phyloP scores from a whole-genome alignment of 148 eudicot genomes.

The Pharnaceum exiguum region DNA sequence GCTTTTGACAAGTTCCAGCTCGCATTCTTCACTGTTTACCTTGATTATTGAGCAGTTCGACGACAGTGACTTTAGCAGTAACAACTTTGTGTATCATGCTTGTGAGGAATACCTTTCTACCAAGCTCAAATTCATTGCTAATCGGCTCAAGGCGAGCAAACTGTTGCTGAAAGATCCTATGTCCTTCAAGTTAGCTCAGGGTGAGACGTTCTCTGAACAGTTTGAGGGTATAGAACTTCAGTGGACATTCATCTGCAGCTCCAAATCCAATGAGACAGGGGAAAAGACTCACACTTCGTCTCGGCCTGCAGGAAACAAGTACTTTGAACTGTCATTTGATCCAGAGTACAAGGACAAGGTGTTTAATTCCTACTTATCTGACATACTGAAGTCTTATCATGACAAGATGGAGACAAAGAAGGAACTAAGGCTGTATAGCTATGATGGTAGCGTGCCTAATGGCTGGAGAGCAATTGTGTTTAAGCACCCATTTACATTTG shows the following conservation, averaged over 20 bases:
- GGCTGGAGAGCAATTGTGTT: conserved; percentile 27
- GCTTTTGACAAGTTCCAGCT: conserved; percentile 11
- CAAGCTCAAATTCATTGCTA: conserved; percentile 17
- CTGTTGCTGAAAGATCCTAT: conserved; percentile 9
- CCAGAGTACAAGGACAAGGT: conserved; percentile 21
- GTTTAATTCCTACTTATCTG: conserved; percentile 23
- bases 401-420: conserved; percentile 14
- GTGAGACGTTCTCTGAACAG: conserved; percentile 17
- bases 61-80: conserved; percentile 8
- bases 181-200: conserved; percentile 23
- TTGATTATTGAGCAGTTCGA: conserved; percentile 19
- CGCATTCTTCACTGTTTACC: conserved; percentile 11
- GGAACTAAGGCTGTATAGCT: conserved; percentile 16
- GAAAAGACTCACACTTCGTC: background rate
- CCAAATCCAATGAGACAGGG: background rate
- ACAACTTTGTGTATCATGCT: conserved; percentile 21
- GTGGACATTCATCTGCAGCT: conserved; percentile 15
- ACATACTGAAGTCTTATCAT: conserved; percentile 16
- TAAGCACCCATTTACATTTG: conserved; percentile 35
- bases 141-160: conserved; percentile 24
- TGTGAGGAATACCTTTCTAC: conserved; percentile 23
- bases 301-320: conserved; percentile 8
- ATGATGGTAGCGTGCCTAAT: conserved; percentile 2
- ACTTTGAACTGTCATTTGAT: conserved; percentile 16
- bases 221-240: conserved; percentile 14